Conservation (phyloP, 306 rosid species). For the Mucuna pruriens region DNA sequence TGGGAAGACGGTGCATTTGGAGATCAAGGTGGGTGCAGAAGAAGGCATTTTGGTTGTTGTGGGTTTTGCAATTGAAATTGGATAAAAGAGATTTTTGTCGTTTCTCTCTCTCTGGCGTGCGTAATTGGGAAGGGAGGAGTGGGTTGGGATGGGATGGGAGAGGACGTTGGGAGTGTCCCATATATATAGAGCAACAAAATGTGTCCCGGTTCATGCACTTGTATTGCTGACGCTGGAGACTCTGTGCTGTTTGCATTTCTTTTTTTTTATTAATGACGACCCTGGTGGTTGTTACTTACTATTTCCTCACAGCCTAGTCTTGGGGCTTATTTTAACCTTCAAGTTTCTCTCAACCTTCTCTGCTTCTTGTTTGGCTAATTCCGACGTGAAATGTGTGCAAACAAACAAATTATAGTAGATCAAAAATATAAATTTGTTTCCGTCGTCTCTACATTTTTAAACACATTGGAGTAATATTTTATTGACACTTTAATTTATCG, state of each 20-base stretch:
- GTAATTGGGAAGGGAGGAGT: slow-evolving; percentile 39
- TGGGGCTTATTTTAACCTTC: not conserved
- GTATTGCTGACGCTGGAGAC: not conserved
- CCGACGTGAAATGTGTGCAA: not conserved
- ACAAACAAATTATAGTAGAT: not conserved
- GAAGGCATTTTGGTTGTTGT: slow-evolving; percentile 46
- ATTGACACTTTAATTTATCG: too few relatives aligned
- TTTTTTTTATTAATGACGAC: not conserved
- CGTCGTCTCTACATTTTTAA: too few relatives aligned
- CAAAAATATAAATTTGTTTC: too few relatives aligned
- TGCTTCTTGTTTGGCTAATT: not conserved
- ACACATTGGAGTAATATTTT: too few relatives aligned
- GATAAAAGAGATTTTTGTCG: slow-evolving; percentile 24
- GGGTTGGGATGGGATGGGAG: slow-evolving; percentile 25
- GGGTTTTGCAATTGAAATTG: slow-evolving; percentile 17
- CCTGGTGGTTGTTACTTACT: not conserved
- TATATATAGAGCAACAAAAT: slow-evolving; percentile 15
- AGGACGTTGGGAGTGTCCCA: not conserved
- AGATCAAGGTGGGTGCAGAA: slow-evolving; percentile 42
- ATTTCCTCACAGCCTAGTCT: not conserved
- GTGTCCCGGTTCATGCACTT: slow-evolving; percentile 32
- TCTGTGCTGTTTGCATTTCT: not conserved
- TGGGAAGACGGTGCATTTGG: slow-evolving; percentile 68
- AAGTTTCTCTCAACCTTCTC: not conserved
- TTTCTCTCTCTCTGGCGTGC: not conserved